These are phyloP conservation scores for Dipodascopsis tothii DNA, from an alignment of 805 yeast genomes.

Conservation along the genomic window DNA sequence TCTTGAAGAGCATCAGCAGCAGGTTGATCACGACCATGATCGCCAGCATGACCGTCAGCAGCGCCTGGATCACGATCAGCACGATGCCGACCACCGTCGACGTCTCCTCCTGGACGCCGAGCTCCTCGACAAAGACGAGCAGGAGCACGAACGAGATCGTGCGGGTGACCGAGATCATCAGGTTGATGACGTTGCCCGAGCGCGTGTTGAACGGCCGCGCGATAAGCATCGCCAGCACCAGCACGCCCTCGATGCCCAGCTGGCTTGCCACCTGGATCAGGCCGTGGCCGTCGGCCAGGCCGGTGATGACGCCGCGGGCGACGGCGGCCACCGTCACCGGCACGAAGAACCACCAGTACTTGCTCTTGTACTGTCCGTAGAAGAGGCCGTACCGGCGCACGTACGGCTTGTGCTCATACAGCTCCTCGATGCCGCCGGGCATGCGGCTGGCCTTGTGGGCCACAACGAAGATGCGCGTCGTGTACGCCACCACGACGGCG, in stretches of 20 bases:
- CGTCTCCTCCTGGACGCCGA: constrained; percentile 24
- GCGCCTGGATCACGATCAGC: constrained; percentile 29
- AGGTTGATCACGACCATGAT: constrained; percentile 24
- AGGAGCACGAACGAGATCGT: constrained; percentile 27
- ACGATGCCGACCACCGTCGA: constrained; percentile 31
- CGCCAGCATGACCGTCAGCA: constrained; percentile 27
- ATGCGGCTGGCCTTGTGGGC: constrained; percentile 27
- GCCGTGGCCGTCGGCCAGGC: constrained; percentile 31
- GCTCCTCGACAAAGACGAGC: constrained; percentile 29
- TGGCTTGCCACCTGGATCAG: constrained; percentile 32
- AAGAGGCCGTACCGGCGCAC: constrained; percentile 30
- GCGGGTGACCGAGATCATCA: constrained; percentile 28
- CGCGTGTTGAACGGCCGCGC: constrained; percentile 29
- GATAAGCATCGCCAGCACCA: constrained; percentile 22
- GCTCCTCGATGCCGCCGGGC: constrained; percentile 24
- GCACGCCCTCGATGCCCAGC: constrained; percentile 27
- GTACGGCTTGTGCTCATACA: constrained; percentile 30
- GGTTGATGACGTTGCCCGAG: constrained; percentile 29
- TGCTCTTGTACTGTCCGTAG: constrained; percentile 30
- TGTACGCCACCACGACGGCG: constrained; percentile 21
- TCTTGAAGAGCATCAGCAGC: constrained; percentile 5
- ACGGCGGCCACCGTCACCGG: constrained; percentile 24
- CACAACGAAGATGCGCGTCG: constrained; percentile 27
- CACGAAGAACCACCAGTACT: constrained; percentile 33
- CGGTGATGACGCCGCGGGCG: constrained; percentile 31